These are phyloP conservation scores for Ustilago sp. DNA, from an alignment of 1,284 basidiomycete species.

Conservation along the genomic window DNA sequence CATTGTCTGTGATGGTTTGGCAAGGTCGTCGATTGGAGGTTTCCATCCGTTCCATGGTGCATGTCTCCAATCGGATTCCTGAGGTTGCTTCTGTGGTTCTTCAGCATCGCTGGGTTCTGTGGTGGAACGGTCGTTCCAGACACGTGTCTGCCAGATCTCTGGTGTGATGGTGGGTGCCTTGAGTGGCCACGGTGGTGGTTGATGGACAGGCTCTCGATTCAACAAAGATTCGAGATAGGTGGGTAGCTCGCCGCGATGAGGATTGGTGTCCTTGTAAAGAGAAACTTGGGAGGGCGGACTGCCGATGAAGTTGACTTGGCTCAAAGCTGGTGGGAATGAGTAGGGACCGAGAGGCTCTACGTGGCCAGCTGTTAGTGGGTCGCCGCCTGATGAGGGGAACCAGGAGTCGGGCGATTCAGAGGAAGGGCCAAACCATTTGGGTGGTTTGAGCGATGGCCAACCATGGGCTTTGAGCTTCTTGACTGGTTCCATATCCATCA, in stretches of 20 bases:
- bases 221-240: constrained; percentile 37
- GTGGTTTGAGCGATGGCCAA: constrained; percentile 26
- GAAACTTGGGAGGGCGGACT: constrained; percentile 17
- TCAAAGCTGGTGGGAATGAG: constrained; percentile 35
- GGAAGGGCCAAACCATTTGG: constrained; percentile 23
- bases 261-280: constrained; percentile 49
- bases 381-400: constrained; percentile 16
- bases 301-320: constrained; percentile 15
- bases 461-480: constrained; percentile 40
- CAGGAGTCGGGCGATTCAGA: constrained; percentile 31
- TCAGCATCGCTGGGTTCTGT: constrained; percentile 55
- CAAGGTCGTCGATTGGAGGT: constrained; percentile 55
- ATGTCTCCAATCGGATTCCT: constrained; percentile 55
- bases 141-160: constrained; percentile 31
- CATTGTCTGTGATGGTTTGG: constrained; percentile 17
- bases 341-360: constrained; percentile 19
- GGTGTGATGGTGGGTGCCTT: constrained; percentile 42
- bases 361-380: neutral
- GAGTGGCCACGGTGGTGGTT: constrained; percentile 43
- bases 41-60: constrained; percentile 56
- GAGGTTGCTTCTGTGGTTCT: constrained; percentile 45
- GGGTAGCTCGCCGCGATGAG: constrained; percentile 57
- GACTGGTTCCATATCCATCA: constrained; percentile 43
- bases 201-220: constrained; percentile 39
- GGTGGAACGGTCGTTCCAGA: constrained; percentile 56